phyloP scores from a whole-genome alignment of 495 filamentous ascomycete genomes.

The Schizothecium vesticola region DNA sequence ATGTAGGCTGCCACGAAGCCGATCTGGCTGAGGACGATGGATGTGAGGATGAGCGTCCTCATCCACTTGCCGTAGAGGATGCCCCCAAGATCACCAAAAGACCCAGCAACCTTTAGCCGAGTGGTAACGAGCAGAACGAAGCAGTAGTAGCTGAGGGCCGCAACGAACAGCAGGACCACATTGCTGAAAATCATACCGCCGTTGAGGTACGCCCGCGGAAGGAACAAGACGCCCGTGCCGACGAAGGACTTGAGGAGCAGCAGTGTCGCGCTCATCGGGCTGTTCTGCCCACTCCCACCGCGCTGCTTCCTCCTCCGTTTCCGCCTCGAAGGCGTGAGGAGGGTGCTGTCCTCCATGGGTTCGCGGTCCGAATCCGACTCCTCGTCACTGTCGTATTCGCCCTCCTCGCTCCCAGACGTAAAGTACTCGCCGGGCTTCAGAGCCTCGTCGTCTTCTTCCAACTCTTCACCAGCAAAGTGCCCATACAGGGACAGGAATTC shows the following conservation, averaged over 20 bases:
- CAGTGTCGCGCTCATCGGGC: slow-evolving; percentile 66
- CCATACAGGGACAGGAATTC: slow-evolving; percentile 94
- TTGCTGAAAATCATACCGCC: slow-evolving; percentile 97
- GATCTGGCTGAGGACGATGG: slow-evolving; percentile 89
- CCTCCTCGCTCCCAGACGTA: slow-evolving; percentile 59
- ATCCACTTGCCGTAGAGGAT: slow-evolving; percentile 87
- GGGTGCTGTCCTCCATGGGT: slow-evolving; percentile 72
- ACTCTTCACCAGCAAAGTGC: slow-evolving; percentile 92
- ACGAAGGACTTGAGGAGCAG: slow-evolving; percentile 95
- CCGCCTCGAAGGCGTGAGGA: slow-evolving; percentile 67
- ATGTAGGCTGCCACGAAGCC: slow-evolving; percentile 98
- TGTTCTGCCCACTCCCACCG: slow-evolving; percentile 64
- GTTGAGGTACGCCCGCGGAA: slow-evolving; percentile 87
- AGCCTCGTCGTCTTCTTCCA: slow-evolving; percentile 92
- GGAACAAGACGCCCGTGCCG: slow-evolving; percentile 93
- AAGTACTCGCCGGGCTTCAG: slow-evolving; percentile 81
- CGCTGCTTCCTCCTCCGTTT: slow-evolving; percentile 67
- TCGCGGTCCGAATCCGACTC: slow-evolving; percentile 60
- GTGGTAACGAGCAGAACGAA: slow-evolving; percentile 90
- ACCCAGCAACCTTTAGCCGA: slow-evolving; percentile 74
- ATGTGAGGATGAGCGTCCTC: slow-evolving; percentile 77
- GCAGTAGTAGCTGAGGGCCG: slow-evolving; percentile 85
- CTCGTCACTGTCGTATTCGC: slow-evolving; percentile 37
- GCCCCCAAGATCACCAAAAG: slow-evolving; percentile 94
- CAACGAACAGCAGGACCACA: slow-evolving; percentile 77